A percentile compares a stretch with the other conserved stretches of the same genome.
phyloP scores from a whole-genome alignment of 768 basidiomycete genomes.

The Serendipita sp. region DNA sequence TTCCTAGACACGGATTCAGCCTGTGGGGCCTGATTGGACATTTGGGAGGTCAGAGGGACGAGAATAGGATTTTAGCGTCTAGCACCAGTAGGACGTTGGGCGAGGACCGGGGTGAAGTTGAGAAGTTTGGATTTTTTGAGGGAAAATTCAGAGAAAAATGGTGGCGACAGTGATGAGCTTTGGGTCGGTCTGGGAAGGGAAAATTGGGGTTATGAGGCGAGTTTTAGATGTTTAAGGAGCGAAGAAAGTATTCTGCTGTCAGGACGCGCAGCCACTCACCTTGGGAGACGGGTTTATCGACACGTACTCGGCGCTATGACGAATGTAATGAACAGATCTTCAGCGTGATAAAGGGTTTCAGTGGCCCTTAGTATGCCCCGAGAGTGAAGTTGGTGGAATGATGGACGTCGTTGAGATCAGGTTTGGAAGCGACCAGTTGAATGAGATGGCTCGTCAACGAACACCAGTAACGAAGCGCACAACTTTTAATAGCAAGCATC shows the following conservation, averaged over 20 bases:
- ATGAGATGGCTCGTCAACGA: background rate
- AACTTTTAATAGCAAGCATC: background rate
- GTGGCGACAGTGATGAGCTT: constrained; percentile 1
- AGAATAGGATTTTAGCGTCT: background rate
- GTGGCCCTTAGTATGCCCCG: too few relatives aligned
- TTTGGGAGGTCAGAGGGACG: background rate
- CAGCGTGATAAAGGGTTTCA: too few relatives aligned
- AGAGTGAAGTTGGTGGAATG: too few relatives aligned
- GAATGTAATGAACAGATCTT: too few relatives aligned
- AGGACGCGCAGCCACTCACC: background rate
- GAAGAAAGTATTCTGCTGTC: background rate
- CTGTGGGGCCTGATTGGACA: background rate
- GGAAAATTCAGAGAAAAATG: constrained; percentile 1
- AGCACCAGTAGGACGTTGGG: background rate
- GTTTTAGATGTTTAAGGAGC: background rate
- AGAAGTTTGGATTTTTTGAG: background rate
- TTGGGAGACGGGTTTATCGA: background rate
- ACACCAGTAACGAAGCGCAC: background rate
- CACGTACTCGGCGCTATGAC: too few relatives aligned
- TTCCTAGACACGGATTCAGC: constrained; percentile 5
- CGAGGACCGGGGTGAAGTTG: background rate
- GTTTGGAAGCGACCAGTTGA: too few relatives aligned
- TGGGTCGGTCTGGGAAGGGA: constrained; percentile 2
- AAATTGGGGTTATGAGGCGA: background rate
- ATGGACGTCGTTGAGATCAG: too few relatives aligned